phyloP scores from a whole-genome alignment of 176 grass and related monocot species.

The Oryza australiensis region DNA sequence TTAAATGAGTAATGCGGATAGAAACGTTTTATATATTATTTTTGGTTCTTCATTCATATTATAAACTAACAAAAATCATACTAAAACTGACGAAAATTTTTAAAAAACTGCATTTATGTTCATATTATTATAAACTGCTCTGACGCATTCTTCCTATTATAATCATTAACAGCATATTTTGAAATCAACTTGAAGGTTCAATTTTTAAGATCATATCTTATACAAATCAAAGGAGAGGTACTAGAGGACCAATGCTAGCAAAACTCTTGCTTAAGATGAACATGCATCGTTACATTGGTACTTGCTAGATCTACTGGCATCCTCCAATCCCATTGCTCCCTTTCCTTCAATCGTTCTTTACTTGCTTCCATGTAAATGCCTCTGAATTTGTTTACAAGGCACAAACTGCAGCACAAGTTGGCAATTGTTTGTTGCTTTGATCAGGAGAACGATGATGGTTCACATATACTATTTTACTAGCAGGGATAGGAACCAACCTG shows the following conservation, averaged over 20 bases:
- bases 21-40: too few species aligned
- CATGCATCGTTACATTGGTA: not conserved
- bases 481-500: slow-evolving; percentile 24
- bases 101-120: not conserved
- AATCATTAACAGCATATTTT: not conserved
- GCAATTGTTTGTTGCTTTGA: slow-evolving; percentile 11
- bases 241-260: not conserved
- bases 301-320: not conserved
- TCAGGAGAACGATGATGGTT: not conserved
- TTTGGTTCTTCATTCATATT: too few species aligned
- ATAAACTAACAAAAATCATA: not conserved
- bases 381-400: slow-evolving; percentile 37
- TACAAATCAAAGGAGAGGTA: not conserved
- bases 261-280: not conserved
- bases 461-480: slow-evolving; percentile 10
- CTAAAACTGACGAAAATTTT: too few species aligned
- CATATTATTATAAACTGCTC: not conserved
- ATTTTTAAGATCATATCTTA: not conserved
- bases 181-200: not conserved
- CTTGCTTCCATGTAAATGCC: slow-evolving; percentile 28
- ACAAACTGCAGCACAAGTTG: slow-evolving; percentile 30
- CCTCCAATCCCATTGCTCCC: slow-evolving; percentile 37
- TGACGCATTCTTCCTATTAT: not conserved
- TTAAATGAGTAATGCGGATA: too few species aligned
- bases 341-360: slow-evolving; percentile 22